Percentiles rank a stretch among this genome's conserved stretches.
These are phyloP conservation scores for Alternaria ventricosa DNA, from an alignment of 2,329 filamentous ascomycete genomes.

Conservation along the genomic window DNA sequence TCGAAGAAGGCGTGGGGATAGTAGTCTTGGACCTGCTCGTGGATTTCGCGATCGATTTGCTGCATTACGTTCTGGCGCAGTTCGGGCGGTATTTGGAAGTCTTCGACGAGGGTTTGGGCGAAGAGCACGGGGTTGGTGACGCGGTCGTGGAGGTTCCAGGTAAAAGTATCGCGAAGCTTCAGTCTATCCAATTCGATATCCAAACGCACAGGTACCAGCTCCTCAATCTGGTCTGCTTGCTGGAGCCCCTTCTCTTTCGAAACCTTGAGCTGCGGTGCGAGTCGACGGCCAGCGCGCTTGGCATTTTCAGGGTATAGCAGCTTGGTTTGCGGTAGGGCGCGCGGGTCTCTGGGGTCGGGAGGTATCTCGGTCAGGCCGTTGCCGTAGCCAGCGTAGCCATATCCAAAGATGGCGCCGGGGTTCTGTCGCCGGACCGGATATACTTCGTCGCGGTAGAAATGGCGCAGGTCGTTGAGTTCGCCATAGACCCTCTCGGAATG, in stretches of 20 bases:
- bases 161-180: conserved; percentile 95
- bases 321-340: conserved; percentile 55
- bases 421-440: conserved; percentile 65
- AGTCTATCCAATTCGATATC: conserved; percentile 97
- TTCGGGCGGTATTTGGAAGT: conserved; percentile 77
- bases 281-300: conserved; percentile 76
- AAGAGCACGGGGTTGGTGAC: conserved; percentile 81
- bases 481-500: conserved; percentile 70
- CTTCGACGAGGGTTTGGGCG: conserved; percentile 87
- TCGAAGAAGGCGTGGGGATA: conserved; percentile 91
- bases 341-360: conserved; percentile 53
- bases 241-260: conserved; percentile 80
- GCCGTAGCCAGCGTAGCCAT: conserved; percentile 86
- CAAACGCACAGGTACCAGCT: conserved; percentile 86
- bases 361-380: conserved; percentile 76
- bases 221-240: conserved; percentile 90
- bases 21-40: conserved; percentile 90
- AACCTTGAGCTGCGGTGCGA: conserved; percentile 74
- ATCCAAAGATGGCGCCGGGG: conserved; percentile 66
- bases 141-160: conserved; percentile 96
- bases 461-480: conserved; percentile 48
- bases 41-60: conserved; percentile 76
- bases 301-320: conserved; percentile 83
- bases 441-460: conserved; percentile 52
- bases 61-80: conserved; percentile 62